Evolutionary conservation across 208 protist species (phyloP).

Genomic region (Crithidia mellificae): DNA sequence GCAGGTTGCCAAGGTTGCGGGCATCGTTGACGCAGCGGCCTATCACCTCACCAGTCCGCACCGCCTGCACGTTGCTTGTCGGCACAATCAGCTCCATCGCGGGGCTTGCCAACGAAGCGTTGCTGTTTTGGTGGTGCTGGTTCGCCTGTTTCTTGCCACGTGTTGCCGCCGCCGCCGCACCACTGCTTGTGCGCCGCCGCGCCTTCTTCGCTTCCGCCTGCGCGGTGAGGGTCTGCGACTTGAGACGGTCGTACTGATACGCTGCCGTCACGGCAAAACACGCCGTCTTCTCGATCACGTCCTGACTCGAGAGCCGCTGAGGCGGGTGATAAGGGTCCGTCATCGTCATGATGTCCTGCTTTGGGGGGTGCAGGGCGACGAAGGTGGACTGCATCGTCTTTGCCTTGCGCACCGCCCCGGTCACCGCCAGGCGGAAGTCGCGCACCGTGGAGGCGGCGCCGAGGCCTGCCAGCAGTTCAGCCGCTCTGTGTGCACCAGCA

Average conservation of each 20-base stretch:
- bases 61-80: slow-evolving; percentile 42
- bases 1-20: slow-evolving; percentile 81
- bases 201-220: slow-evolving; percentile 11
- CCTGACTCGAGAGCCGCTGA: slow-evolving; percentile 32
- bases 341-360: slow-evolving; percentile 33
- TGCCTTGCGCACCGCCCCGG: slow-evolving; percentile 66
- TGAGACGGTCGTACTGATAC: slow-evolving; percentile 74
- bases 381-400: slow-evolving; percentile 32
- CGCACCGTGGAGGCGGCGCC: slow-evolving; percentile 38
- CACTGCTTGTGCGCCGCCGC: neutral
- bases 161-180: neutral
- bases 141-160: too few relatives aligned
- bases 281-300: slow-evolving; percentile 73
- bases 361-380: slow-evolving; percentile 30
- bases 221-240: slow-evolving; percentile 18
- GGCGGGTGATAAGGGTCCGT: slow-evolving; percentile 45
- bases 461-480: slow-evolving; percentile 33
- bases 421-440: slow-evolving; percentile 75
- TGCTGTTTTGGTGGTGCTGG: neutral
- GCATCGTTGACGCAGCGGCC: slow-evolving; percentile 77
- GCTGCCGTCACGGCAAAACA: slow-evolving; percentile 73
- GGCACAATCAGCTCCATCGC: slow-evolving; percentile 50
- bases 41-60: slow-evolving; percentile 64
- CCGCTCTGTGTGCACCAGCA: slow-evolving; percentile 4
- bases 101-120: neutral